Percentiles rank a stretch among this genome's conserved stretches.
phyloP scores from a whole-genome alignment of 441 rosid species.

The Rhodomyrtus psidioides region DNA sequence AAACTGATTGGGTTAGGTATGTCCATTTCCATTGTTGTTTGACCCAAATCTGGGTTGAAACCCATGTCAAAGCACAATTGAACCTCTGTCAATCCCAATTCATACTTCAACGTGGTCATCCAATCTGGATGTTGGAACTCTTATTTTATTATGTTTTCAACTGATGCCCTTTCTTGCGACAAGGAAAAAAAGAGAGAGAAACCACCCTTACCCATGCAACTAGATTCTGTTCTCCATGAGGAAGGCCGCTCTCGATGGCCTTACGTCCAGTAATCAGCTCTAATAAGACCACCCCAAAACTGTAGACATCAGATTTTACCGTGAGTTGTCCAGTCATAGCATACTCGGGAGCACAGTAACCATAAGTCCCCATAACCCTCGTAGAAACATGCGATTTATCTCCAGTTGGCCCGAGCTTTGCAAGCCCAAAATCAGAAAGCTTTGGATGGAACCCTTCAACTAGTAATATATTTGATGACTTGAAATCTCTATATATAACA shows the following conservation, averaged over 20 bases:
- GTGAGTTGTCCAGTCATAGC: slow-evolving; percentile 99
- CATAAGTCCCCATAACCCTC: slow-evolving; percentile 96
- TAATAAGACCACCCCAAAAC: slow-evolving; percentile 88
- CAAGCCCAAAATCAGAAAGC: slow-evolving; percentile 97
- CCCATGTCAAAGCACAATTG: not conserved
- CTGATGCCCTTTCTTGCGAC: not conserved
- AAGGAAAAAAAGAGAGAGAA: not conserved
- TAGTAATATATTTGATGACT: slow-evolving; percentile 87
- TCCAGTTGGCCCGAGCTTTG: slow-evolving; percentile 95
- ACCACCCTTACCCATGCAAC: slow-evolving; percentile 65
- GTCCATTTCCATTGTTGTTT: not conserved
- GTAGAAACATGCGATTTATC: slow-evolving; percentile 98
- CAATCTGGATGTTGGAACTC: not conserved
- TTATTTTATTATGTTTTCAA: not conserved
- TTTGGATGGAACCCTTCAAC: slow-evolving; percentile 88
- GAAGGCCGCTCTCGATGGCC: slow-evolving; percentile 73
- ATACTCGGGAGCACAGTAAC: slow-evolving; percentile 98
- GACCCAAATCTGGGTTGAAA: not conserved
- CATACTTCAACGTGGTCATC: not conserved
- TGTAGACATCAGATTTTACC: slow-evolving; percentile 89
- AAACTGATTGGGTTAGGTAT: not conserved
- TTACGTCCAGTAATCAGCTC: slow-evolving; percentile 94
- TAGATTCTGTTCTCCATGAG: slow-evolving; percentile 95
- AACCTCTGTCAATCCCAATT: not conserved
- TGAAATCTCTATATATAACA: slow-evolving; percentile 91